Percentiles rank a stretch among this genome's conserved stretches.
These are phyloP conservation scores for Coprinellus aureogranulatus DNA, from an alignment of 768 basidiomycete genomes.

Conservation along the genomic window DNA sequence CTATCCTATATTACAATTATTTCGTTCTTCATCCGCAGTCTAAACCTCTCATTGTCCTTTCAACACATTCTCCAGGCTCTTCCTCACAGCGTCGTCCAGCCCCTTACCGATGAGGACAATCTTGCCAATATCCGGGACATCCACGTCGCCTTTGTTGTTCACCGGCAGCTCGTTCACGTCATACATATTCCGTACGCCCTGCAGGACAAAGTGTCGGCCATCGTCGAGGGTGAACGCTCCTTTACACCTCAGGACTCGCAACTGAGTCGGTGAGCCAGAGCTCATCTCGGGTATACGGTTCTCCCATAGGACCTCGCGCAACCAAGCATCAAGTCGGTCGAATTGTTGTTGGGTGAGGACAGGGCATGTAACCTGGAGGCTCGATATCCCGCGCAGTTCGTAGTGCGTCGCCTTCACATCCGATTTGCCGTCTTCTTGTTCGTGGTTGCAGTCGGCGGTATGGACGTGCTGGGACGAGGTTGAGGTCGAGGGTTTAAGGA, in stretches of 20 bases:
- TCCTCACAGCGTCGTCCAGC: slow-evolving; percentile 52
- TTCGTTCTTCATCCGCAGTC: not conserved
- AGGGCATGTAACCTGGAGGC: slow-evolving; percentile 70
- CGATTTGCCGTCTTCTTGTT: slow-evolving; percentile 22
- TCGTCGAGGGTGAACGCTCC: slow-evolving; percentile 62
- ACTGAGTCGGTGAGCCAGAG: slow-evolving; percentile 11
- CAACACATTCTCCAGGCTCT: slow-evolving; percentile 47
- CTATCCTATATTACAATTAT: not conserved
- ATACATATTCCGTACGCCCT: slow-evolving; percentile 90
- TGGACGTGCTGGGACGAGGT: slow-evolving; percentile 19
- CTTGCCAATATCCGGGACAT: slow-evolving; percentile 67
- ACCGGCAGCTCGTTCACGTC: slow-evolving; percentile 61
- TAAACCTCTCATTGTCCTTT: not conserved
- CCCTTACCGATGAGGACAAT: slow-evolving; percentile 87
- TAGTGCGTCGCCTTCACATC: slow-evolving; percentile 52
- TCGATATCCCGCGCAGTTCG: slow-evolving; percentile 79
- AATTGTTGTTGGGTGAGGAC: slow-evolving; percentile 47
- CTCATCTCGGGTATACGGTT: slow-evolving; percentile 41
- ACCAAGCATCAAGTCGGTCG: slow-evolving; percentile 69
- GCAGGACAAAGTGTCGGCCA: slow-evolving; percentile 71
- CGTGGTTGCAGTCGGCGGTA: slow-evolving; percentile 29
- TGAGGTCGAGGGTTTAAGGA: not conserved
- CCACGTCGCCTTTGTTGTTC: slow-evolving; percentile 32
- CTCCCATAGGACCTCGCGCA: slow-evolving; percentile 84
- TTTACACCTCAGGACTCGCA: slow-evolving; percentile 84